phyloP scores from a whole-genome alignment of 192 early-diverging fungal species.

The Phlyctochytrium arcticum region DNA sequence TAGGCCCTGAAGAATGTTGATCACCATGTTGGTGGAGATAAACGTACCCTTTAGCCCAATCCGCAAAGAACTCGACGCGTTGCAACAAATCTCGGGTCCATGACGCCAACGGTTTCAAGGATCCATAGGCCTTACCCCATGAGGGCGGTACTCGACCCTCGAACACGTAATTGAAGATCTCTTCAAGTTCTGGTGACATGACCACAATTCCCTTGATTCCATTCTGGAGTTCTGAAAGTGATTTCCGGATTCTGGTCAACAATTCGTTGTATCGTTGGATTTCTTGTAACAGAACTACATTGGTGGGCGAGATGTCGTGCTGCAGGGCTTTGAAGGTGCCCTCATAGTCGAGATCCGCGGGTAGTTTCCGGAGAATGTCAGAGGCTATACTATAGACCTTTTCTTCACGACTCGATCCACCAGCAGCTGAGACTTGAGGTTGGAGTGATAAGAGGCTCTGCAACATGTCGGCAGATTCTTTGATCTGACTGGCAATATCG shows the following conservation, averaged over 20 bases:
- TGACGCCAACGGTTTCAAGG: slow-evolving; percentile 48
- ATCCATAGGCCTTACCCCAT: slow-evolving; percentile 54
- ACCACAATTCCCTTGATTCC: slow-evolving; percentile 61
- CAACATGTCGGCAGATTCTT: slow-evolving; percentile 49
- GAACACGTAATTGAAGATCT: slow-evolving; percentile 47
- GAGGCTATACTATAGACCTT: slow-evolving; percentile 45
- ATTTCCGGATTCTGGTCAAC: slow-evolving; percentile 40
- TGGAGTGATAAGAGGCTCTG: slow-evolving; percentile 48
- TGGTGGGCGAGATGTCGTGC: slow-evolving; percentile 50
- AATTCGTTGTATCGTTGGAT: slow-evolving; percentile 53
- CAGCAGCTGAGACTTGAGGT: slow-evolving; percentile 43
- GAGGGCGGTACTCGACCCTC: slow-evolving; percentile 54
- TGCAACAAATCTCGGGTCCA: slow-evolving; percentile 51
- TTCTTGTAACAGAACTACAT: slow-evolving; percentile 58
- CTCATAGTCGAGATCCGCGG: slow-evolving; percentile 53
- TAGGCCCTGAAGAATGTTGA: neutral
- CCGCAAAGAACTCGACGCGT: slow-evolving; percentile 54
- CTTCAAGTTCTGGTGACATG: slow-evolving; percentile 59
- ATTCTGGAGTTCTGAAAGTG: slow-evolving; percentile 50
- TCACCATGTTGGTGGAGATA: neutral
- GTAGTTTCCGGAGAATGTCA: slow-evolving; percentile 48
- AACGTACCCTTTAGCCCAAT: slow-evolving; percentile 60
- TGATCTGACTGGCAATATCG: slow-evolving; percentile 58
- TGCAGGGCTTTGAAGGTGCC: slow-evolving; percentile 43
- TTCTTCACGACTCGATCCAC: slow-evolving; percentile 46